Evolutionary conservation across 2,329 filamentous ascomycete genomes (phyloP), one percentile per base, ranked within the genome.

Genomic region (Hysterium pulicare): DNA sequence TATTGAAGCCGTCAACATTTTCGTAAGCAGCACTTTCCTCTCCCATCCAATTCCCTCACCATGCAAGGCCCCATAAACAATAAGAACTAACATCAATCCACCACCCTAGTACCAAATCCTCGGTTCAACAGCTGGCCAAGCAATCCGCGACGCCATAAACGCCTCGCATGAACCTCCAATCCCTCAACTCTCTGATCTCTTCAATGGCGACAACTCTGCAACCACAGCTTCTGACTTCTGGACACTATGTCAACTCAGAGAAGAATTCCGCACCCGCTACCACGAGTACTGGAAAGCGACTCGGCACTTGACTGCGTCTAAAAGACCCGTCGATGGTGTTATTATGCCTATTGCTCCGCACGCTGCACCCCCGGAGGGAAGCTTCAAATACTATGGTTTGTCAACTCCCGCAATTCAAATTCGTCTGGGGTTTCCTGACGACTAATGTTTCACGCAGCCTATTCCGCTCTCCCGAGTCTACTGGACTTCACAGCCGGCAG

Each of bases 151-250:
- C 5, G 51, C 53, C 15, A 46, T 54, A 16, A 34, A 56, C 16
- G 44, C 41, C 11, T 53, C 49, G 33, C 48, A 48, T 20, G 53
- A 56, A 26, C 51, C 53, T 21, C 48, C 48, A 10, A 41, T 53
- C 6, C 30, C 46, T 16, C 46, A 53, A 26, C 34, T 51, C 26
- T 20, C 30, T 26, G 41, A 32, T 10, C 44, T 48, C 21, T 23
- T 22, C 9, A 40, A 44, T 30, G 36, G 38, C 4, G 33, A 38
- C 7, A 17, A 20, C 20, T 40, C 33, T 11, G 16, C 35, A 15
- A 44, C 48, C 28, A 31, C 46, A 19, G n/a, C n/a, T n/a, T n/a
- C n/a, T n/a, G 45, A 49, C 5, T 53, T 55, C 44, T 55, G 51
- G 51, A 38, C 46, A 28, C 38, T 55, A 13, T 51, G 49, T 32